phyloP scores from a whole-genome alignment of 306 rosid species.

The Vachellia collinsii region DNA sequence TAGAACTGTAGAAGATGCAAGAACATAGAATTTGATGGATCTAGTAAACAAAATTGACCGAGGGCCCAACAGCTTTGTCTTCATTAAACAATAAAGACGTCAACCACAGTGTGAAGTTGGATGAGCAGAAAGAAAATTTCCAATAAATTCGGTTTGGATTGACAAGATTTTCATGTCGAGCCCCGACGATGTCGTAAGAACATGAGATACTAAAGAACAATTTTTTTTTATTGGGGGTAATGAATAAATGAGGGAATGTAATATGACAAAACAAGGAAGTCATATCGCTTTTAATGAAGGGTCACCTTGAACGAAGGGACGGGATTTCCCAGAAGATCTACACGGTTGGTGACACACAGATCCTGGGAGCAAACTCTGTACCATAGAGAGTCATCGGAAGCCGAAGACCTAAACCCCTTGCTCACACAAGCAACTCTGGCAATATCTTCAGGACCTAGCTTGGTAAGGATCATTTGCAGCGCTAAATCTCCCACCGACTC shows the following conservation, averaged over 20 bases:
- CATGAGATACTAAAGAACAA: not conserved
- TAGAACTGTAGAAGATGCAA: slow-evolving; percentile 1
- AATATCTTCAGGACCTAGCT: slow-evolving; percentile 59
- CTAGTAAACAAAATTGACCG: not conserved
- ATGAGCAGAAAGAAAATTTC: not conserved
- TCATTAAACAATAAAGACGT: not conserved
- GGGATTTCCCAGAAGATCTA: slow-evolving; percentile 65
- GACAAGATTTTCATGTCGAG: not conserved
- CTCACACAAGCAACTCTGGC: slow-evolving; percentile 63
- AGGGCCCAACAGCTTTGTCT: not conserved
- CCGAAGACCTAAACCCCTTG: slow-evolving; percentile 53
- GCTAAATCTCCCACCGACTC: slow-evolving; percentile 78
- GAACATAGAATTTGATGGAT: slow-evolving; percentile 12
- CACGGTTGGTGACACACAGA: slow-evolving; percentile 54
- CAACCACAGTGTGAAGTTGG: not conserved
- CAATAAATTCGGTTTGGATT: not conserved
- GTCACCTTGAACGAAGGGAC: slow-evolving; percentile 74
- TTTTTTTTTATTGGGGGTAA: too few species aligned
- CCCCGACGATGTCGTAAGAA: not conserved
- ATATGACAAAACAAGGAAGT: not conserved
- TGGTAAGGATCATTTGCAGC: slow-evolving; percentile 49
- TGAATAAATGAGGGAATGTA: not conserved
- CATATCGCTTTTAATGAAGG: not conserved
- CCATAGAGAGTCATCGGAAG: slow-evolving; percentile 81
- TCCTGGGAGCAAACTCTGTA: slow-evolving; percentile 57